Evolutionary conservation across 2,329 filamentous ascomycete species (phyloP).

Genomic region (Fusarium nematophilum): DNA sequence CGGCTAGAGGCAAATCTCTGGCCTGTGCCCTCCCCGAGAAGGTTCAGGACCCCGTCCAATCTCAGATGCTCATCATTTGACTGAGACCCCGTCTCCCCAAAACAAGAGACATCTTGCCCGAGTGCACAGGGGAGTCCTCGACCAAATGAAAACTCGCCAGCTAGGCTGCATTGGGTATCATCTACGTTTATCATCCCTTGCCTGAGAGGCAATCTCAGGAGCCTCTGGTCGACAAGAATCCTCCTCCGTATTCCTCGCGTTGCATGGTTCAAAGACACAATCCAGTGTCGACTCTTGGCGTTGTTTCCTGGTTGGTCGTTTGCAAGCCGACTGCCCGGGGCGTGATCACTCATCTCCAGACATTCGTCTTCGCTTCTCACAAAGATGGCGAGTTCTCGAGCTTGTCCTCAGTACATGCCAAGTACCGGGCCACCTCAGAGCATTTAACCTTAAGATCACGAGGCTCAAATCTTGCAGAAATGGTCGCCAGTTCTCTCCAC

Average conservation of each 20-base stretch:
- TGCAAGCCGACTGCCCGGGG: slow-evolving; percentile 8
- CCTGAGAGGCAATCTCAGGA: slow-evolving; percentile 9
- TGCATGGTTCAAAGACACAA: slow-evolving; percentile 8
- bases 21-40: slow-evolving; percentile 1
- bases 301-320: slow-evolving; percentile 3
- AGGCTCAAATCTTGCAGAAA: neutral
- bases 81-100: neutral
- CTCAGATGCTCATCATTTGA: slow-evolving; percentile 1
- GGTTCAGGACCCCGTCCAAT: slow-evolving; percentile 5
- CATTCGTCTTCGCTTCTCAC: neutral
- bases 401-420: neutral
- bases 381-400: slow-evolving; percentile 6
- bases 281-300: slow-evolving; percentile 15
- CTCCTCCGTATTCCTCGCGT: slow-evolving; percentile 21
- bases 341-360: slow-evolving; percentile 6
- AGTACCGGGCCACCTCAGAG: neutral
- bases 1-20: slow-evolving; percentile 5
- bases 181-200: slow-evolving; percentile 5
- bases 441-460: slow-evolving; percentile 3
- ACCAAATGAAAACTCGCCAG: neutral
- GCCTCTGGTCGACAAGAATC: slow-evolving; percentile 17
- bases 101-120: slow-evolving; percentile 1
- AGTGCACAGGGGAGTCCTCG: neutral
- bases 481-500: no score
- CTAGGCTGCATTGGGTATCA: slow-evolving; percentile 14